Base-by-base conservation (phyloP, 1,284 basidiomycete genomes). In the Cryptococcus hybrid region DNA sequence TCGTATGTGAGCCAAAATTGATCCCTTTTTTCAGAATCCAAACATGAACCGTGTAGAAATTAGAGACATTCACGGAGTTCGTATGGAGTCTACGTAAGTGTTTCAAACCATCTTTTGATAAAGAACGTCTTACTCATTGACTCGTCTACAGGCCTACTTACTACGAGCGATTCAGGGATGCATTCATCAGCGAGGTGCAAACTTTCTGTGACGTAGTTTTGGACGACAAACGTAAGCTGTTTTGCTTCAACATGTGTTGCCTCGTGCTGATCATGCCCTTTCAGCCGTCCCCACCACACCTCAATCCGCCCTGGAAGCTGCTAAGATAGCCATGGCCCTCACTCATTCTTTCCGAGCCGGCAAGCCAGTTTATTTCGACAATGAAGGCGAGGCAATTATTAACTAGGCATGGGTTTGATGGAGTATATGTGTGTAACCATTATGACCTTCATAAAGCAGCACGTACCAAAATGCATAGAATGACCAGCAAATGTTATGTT, bases 111-210 rank as follows among this genome's bases (percentile, higher is more conserved):
- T 1, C 30, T 30, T 30, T 30, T 30, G 30, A 30, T 30, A 30
- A 30, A 30, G 30, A 30, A 30, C 30, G 4, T 30, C 30, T 30
- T 30, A 30, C 30, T 30, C 30, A 30, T 30, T 30, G 3, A 30
- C 30, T 30, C 30, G 4, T 30, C 30, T 30, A 18, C 13, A 52
- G 50, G 11, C 60, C 60, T 9, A 59, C 60, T 9, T 61, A 59
- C 55, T 59, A 57, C 12, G 62, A 60, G 42, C 60, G 60, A 24
- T 69, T 65, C 57, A 35, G 55, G 34, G 60, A 66, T 12, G 66
- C 67, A n/a, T 69, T 69, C 48, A 57, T 68, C 42, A 50, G 39
- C 47, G 67, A 69, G 50, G 47, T 60, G 15, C 53, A 55, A 36
- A 54, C 38, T 18, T 67, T 67, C 47, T 48, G 54, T 6, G 57